phyloP scores from a whole-genome alignment of 352 stramenopile species.

The Globisporangium abappressorium region DNA sequence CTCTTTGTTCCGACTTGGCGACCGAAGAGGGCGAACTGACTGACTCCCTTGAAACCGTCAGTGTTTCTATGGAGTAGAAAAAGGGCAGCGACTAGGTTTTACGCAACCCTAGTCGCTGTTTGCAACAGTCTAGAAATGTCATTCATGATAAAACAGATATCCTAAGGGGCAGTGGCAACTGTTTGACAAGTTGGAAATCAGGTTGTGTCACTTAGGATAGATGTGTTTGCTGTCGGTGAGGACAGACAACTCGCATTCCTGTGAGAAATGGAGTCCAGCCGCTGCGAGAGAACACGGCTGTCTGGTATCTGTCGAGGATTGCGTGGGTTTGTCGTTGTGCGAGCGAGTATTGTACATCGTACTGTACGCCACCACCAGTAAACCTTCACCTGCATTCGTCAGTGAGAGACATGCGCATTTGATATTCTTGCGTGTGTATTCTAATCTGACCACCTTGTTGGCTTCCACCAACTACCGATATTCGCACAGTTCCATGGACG shows the following conservation, averaged over 20 bases:
- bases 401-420: not conserved
- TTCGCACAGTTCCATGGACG: not conserved
- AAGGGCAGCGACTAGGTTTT: not conserved
- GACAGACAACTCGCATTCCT: not conserved
- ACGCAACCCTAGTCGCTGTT: not conserved
- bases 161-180: not conserved
- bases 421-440: not conserved
- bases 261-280: conserved; percentile 4
- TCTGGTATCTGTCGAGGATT: not conserved
- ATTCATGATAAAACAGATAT: not conserved
- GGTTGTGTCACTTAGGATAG: not conserved
- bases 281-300: conserved; percentile 1
- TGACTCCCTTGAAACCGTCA: conserved; percentile 3
- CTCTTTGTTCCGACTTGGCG: not conserved
- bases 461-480: not conserved
- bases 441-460: conserved; percentile 2
- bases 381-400: conserved; percentile 4
- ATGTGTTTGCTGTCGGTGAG: not conserved
- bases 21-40: not conserved
- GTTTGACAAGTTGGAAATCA: not conserved
- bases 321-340: not conserved
- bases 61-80: not conserved
- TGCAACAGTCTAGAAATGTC: not conserved
- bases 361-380: not conserved
- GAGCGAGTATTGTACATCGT: not conserved